A percentile compares a stretch with the other conserved stretches of the same genome.
phyloP scores from a whole-genome alignment of 108 stramenopile species.

The Hondaea fermentalgiana region DNA sequence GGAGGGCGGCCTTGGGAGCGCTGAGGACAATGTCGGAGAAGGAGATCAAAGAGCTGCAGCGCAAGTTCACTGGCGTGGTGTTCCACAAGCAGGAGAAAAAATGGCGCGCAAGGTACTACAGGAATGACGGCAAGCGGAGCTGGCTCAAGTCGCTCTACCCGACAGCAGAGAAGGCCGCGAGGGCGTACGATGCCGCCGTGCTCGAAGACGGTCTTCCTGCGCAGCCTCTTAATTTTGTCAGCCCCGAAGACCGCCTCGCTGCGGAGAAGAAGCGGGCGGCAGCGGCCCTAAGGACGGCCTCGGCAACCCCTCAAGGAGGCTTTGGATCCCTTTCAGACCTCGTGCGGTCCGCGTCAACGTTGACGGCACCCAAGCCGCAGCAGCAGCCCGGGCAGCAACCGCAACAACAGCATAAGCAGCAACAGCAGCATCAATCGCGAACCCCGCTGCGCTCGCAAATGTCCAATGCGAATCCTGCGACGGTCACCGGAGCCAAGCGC shows the following conservation, averaged over 20 bases:
- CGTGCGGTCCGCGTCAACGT: too few relatives aligned
- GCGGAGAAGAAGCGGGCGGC: background rate
- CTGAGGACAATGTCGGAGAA: background rate
- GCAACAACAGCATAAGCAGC: too few relatives aligned
- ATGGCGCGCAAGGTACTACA: background rate
- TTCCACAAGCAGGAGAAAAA: background rate
- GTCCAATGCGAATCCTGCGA: too few relatives aligned
- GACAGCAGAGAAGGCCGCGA: background rate
- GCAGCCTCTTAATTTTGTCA: background rate
- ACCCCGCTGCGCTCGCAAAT: too few relatives aligned
- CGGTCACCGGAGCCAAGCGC: too few relatives aligned
- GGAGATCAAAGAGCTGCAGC: background rate
- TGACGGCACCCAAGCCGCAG: too few relatives aligned
- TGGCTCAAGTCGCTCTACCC: background rate
- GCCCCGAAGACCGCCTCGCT: background rate
- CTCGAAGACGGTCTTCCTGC: background rate
- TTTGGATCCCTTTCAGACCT: too few relatives aligned
- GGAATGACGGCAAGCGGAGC: background rate
- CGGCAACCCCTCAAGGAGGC: too few relatives aligned
- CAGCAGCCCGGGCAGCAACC: too few relatives aligned
- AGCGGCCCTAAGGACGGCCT: too few relatives aligned
- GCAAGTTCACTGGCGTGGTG: slow-evolving; percentile 2
- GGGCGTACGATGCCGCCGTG: background rate
- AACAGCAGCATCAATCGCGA: too few relatives aligned
- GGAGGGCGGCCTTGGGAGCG: background rate